Evolutionary conservation across 2,329 filamentous ascomycete species (phyloP), one percentile per base, ranked within the genome.

Genomic region (Exophiala viscosa): DNA sequence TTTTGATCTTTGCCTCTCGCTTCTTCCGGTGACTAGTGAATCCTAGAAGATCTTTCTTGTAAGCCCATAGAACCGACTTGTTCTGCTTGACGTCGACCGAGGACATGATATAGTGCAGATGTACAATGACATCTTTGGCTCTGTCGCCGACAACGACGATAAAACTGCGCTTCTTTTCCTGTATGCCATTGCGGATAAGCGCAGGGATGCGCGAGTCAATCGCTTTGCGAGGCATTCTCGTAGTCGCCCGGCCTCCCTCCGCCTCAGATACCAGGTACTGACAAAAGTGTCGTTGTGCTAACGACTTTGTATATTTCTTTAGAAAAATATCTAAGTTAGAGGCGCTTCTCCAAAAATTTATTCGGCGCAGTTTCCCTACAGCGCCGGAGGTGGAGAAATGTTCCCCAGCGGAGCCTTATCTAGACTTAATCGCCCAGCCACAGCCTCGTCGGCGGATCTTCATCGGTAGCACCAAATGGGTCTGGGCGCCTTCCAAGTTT

Each of bases 11-110:
- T 66, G 86, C 85, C 73, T 99, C 93, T 64, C 93, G 87, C 84
- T 99, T 99, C 79, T 96, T 95, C 50, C 93, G 88, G 73, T 99
- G 91, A 75, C 89, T 90, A 31, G 90, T 95, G 69, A 97, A 97
- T 45, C 90, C 91, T 31, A 99, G 77, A 9, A 99, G 80, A 72
- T 99, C 93, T 70, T 95, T 95, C 79, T 97, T 97, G 77, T 99
- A 99, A 15, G 93, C 92, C 93, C 93, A 99, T 9, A 99, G 77
- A 2, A 99, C 90, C 10, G 88, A 93, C 72, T 97, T 97, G 76
- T 93, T 95, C 70, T 95, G 84, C 73, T 95, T 95, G 60, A 96
- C 83, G 68, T 96, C 89, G 67, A 88, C 85, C 63, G 83, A 87
- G 45, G 91, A 87, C 78, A 96, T 88, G 66, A 99, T 95, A 67